Base-by-base conservation (phyloP, 352 stramenopile species). In the Globisporangium polare region DNA sequence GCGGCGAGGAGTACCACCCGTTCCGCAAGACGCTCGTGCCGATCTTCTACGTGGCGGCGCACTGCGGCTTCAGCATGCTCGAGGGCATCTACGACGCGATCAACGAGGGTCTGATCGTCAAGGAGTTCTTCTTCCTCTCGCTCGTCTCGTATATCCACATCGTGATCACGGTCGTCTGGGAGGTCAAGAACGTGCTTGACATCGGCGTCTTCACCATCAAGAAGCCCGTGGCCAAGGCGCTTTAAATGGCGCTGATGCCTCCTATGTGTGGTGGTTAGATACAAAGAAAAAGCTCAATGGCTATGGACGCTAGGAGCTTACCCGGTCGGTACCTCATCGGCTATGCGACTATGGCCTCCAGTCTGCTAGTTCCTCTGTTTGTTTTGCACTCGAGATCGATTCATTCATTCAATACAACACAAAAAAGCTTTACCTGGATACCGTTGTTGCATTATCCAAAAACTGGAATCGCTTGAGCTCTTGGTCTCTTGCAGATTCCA, bases 11-110 rank as follows among this genome's bases (percentile, higher is more conserved):
- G 66, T 95, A 94, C 61, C 86, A 94, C 56, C 86, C 86, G 57
- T 95, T 94, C 72, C 86, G 86, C 56, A 95, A 95, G 72, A 95
- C 86, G 58, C 83, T 95, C 17, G 86, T 94, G 56, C 86, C 86
- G n/a, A 89, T 95, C 58, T 92, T 95, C 62, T 95, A 92, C 70
- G 85, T 95, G 22, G 86, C 86, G 17, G 86, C 75, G 26, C 86
- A 95, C 64, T 90, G 78, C 65, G 73, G 76, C 41, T 95, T 93
- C 68, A 83, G 82, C 56, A 89, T 92, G 78, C 50, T 90, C 54
- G 78, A 95, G 65, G 84, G 83, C 37, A 86, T 92, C 46, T 90
- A 93, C 71, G 81, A 91, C 54, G 69, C 84, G 22, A 86, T 92
- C 62, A 91, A 92, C 72, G 84, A 95, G 42, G 72, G 75, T 20